Evolutionary conservation across 768 basidiomycete species (phyloP), one percentile per base, ranked within the genome.

Genomic region (Boletus barrowsii): DNA sequence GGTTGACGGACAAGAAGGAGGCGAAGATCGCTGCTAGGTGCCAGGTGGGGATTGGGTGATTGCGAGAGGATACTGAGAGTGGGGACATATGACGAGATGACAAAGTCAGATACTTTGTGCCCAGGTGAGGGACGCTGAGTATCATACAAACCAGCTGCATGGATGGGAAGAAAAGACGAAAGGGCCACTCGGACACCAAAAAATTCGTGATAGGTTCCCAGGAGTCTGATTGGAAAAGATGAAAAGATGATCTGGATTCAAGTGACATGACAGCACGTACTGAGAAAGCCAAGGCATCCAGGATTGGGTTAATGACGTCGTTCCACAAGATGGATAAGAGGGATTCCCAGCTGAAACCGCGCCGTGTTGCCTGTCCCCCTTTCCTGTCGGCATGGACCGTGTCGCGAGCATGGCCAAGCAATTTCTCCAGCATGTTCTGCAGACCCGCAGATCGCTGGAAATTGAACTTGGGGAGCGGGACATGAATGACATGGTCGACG

Each of bases 271-370:
- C n/a, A 20, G 17, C 5, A 47, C 51, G 4, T 20, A 53, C 55
- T 17, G 42, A 36, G 17, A 53, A 43, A 18, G 35, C 41, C 11
- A 58, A 32, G 10, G 49, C 33, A 30, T 58, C n/a, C 6, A 57
- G 5, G 11, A 56, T 42, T 0, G 50, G 54, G 41, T 51, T 41
- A 10, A 57, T 37, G 5, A 52, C 17, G 3, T 36, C 22, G 10
- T 47, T 57, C 56, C 56, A 58, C 20, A 58, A 22, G 13, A n/a
- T n/a, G 3, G 56, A 49, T 24, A 57, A 42, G 33, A 51, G 1
- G 4, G 30, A 17, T n/a, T 43, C 35, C 54, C 55, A 57, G 9
- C 35, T 44, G 6, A 29, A 2, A 20, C 2, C 1, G 5, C 30
- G 30, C 43, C 33, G 44, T 11, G 17, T 13, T 5, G n/a, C 32